These are phyloP conservation scores for Hortiboletus campestris DNA, from an alignment of 768 basidiomycete species.

Conservation along the genomic window DNA sequence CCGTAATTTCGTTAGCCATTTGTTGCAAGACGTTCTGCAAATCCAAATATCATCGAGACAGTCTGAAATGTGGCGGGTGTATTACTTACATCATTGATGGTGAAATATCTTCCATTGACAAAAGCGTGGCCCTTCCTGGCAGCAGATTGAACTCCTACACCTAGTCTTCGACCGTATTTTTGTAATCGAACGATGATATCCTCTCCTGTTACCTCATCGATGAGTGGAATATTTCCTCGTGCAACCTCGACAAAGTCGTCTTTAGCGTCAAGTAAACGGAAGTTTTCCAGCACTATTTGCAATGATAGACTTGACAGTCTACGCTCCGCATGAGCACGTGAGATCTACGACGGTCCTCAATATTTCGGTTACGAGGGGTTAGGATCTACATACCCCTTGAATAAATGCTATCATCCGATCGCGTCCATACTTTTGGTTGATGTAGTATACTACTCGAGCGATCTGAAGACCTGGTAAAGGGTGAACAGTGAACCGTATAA, in stretches of 20 bases:
- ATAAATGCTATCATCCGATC: conserved; percentile 63
- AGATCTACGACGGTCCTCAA: conserved; percentile 31
- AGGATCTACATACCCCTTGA: conserved; percentile 38
- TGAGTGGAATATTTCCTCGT: conserved; percentile 19
- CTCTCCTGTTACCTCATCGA: conserved; percentile 28
- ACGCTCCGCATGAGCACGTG: conserved; percentile 34
- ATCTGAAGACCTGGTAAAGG: conserved; percentile 53
- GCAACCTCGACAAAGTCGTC: conserved; percentile 44
- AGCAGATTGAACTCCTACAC: conserved; percentile 37
- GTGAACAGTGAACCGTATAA: neutral
- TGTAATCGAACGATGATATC: conserved; percentile 43
- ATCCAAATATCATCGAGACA: neutral
- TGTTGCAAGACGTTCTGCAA: conserved; percentile 27
- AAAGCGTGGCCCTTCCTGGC: conserved; percentile 66
- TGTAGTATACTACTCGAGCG: conserved; percentile 69
- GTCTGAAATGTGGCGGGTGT: too few species aligned
- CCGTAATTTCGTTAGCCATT: conserved; percentile 43
- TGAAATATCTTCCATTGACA: conserved; percentile 82
- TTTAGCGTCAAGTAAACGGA: conserved; percentile 34
- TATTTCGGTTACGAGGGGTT: neutral
- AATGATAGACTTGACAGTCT: conserved; percentile 41
- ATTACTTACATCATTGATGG: conserved; percentile 61
- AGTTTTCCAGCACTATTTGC: conserved; percentile 40
- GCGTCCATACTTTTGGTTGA: conserved; percentile 61
- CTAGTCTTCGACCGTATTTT: conserved; percentile 60